phyloP scores from a whole-genome alignment of 1,284 basidiomycete genomes.

The Austropuccinia psidii region DNA sequence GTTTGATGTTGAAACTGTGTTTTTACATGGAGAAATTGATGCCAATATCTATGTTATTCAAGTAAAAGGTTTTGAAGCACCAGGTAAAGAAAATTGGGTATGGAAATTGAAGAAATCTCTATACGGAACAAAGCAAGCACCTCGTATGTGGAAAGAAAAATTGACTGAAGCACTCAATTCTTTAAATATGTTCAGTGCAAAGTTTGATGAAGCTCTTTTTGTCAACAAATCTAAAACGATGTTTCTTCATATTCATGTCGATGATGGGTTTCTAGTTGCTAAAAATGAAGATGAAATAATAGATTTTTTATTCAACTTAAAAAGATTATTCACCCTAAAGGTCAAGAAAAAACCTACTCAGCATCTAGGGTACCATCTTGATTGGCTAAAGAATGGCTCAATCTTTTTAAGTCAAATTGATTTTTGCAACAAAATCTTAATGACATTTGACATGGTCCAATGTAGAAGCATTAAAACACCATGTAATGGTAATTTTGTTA shows the following conservation, averaged over 20 bases:
- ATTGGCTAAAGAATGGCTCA: not conserved
- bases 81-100: too few relatives aligned
- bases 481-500: not conserved
- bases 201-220: too few relatives aligned
- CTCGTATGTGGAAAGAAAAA: too few relatives aligned
- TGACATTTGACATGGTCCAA: not conserved
- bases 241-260: not conserved
- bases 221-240: too few relatives aligned
- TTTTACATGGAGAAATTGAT: too few relatives aligned
- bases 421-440: not conserved
- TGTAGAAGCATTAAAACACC: not conserved
- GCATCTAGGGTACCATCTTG: not conserved
- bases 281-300: not conserved
- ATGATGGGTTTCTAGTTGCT: not conserved
- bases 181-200: too few relatives aligned
- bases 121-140: too few relatives aligned
- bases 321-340: not conserved
- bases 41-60: too few relatives aligned
- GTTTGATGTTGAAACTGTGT: too few relatives aligned
- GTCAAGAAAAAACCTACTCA: not conserved
- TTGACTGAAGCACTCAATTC: too few relatives aligned
- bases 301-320: not conserved
- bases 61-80: too few relatives aligned
- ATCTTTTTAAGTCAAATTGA: not conserved
- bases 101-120: too few relatives aligned